phyloP scores from a whole-genome alignment of 2,329 filamentous ascomycete species.

The Aspergillus latus region DNA sequence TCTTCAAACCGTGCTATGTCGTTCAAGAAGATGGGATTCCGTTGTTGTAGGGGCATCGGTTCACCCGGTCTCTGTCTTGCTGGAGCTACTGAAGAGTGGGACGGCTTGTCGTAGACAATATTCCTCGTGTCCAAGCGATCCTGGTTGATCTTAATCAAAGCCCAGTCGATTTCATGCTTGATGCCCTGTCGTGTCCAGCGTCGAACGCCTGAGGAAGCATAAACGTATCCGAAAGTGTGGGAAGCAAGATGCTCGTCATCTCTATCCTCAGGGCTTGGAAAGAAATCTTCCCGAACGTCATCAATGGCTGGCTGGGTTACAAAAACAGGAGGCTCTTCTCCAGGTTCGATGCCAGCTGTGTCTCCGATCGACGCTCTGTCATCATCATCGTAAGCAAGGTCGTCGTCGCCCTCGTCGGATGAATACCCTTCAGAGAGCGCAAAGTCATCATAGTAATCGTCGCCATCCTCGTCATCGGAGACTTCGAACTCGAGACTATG shows the following conservation, averaged over 20 bases:
- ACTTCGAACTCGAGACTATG: slow-evolving; percentile 50
- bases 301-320: slow-evolving; percentile 92
- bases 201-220: slow-evolving; percentile 86
- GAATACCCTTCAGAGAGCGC: slow-evolving; percentile 48
- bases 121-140: slow-evolving; percentile 72
- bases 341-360: slow-evolving; percentile 72
- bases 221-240: slow-evolving; percentile 77
- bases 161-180: slow-evolving; percentile 94
- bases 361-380: slow-evolving; percentile 66
- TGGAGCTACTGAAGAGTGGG: slow-evolving; percentile 9
- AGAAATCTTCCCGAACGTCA: slow-evolving; percentile 80
- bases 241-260: slow-evolving; percentile 79
- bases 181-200: slow-evolving; percentile 69
- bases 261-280: slow-evolving; percentile 72
- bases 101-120: slow-evolving; percentile 51
- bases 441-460: slow-evolving; percentile 44
- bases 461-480: slow-evolving; percentile 55
- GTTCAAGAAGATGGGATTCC: slow-evolving; percentile 53
- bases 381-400: slow-evolving; percentile 56
- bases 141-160: slow-evolving; percentile 75
- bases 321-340: slow-evolving; percentile 72
- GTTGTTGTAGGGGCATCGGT: slow-evolving; percentile 47
- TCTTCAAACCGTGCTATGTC: slow-evolving; percentile 53
- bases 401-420: slow-evolving; percentile 55
- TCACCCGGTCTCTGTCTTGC: slow-evolving; percentile 49